Percentiles rank a stretch among this genome's conserved stretches.
Conservation (phyloP, 805 yeast species). For the Teunomyces panamensis region DNA sequence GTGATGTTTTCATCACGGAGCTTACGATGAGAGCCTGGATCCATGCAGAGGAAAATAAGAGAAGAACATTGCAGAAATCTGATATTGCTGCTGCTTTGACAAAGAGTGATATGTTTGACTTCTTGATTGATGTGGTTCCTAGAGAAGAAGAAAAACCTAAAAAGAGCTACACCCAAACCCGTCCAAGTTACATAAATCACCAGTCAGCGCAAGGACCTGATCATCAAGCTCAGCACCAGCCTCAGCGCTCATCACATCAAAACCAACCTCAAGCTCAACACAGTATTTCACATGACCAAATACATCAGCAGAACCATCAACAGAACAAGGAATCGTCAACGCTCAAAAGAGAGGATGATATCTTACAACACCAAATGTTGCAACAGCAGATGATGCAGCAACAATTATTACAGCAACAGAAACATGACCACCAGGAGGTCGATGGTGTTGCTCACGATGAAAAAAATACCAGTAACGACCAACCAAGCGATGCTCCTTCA, state of each 20-base stretch:
- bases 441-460: not conserved
- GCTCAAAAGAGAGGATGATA: constrained; percentile 1
- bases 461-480: not conserved
- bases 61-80: constrained; percentile 89
- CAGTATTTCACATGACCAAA: not conserved
- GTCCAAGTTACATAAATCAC: constrained; percentile 14
- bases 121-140: constrained; percentile 93
- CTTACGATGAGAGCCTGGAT: constrained; percentile 99
- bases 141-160: constrained; percentile 73
- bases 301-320: not conserved
- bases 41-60: constrained; percentile 93
- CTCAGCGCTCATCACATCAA: constrained; percentile 5
- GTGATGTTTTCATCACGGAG: constrained; percentile 96
- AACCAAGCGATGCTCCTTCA: not conserved
- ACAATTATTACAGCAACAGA: constrained; percentile 7
- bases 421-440: not conserved
- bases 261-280: constrained; percentile 10
- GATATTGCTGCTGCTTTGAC: constrained; percentile 95
- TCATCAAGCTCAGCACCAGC: constrained; percentile 8
- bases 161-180: constrained; percentile 18
- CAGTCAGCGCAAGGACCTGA: not conserved
- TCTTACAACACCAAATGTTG: constrained; percentile 4
- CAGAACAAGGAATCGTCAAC: not conserved
- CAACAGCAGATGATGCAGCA: constrained; percentile 9
- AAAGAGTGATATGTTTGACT: constrained; percentile 96